Base-by-base conservation (phyloP, 441 rosid species). In the Oxalis stricta region DNA sequence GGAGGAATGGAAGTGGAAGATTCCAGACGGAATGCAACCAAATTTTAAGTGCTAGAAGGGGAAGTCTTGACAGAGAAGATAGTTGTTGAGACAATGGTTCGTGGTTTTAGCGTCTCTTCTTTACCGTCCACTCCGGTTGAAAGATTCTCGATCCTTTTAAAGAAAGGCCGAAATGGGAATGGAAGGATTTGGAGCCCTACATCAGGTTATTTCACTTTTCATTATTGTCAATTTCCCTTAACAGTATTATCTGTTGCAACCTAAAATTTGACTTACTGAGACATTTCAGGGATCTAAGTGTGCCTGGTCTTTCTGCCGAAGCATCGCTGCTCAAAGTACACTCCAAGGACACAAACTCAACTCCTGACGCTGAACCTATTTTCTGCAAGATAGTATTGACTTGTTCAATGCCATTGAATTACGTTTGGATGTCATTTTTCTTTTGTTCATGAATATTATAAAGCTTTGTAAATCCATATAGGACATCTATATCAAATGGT, bases 111-210 rank as follows among this genome's bases (percentile, higher is more conserved):
- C 1, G 77, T 73, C 4, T 69, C 76, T 8, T 78, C 77, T 5
- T 55, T 89, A 59, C 87, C 96, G 1, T 74, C 66, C 16, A 66
- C 69, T 46, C 96, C 98, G 23, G 63, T 81, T 10, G 86, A 82
- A 42, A 67, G 94, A 7, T 89, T 89, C 44, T 36, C 71, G 0
- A 39, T 62, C 41, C 78, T 89, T 85, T 89, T 54, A 73, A 53
- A 44, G 83, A 80, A 51, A 72, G 84, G 40, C 26, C 77, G 20
- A 85, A 66, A 66, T 85, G 96, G 98, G 94, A 76, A 30, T 66
- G 81, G 89, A 82, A 77, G 66, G 96, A 89, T 56, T 67, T 89
- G 29, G 72, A 76, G 60, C 96, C 96, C 30, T 89, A 74, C 67
- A 56, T 85, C 52, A 80, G 96, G 98, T 85, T 45, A 9, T 7